Base-by-base conservation (phyloP, 495 filamentous ascomycete species). In the Hamigera avellanea region DNA sequence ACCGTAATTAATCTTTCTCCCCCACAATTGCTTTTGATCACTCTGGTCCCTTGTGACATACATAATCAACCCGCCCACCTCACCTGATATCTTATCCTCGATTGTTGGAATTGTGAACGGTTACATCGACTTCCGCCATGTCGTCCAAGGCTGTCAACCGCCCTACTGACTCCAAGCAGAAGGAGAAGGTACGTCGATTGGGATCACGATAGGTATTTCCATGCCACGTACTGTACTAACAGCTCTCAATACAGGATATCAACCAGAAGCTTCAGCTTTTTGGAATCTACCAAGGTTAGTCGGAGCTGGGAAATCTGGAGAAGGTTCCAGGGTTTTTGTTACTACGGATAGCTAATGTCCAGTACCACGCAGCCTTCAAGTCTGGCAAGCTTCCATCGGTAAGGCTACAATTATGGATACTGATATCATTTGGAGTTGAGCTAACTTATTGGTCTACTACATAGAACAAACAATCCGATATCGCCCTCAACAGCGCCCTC, bases 241-340 rank as follows among this genome's bases (percentile, higher is more conserved):
- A 35, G 29, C 59, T 54, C 37, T 52, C 30, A 8, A 0, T 14
- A 13, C 36, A 67, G 57, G 75, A 96, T 56, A 80, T 98, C 54
- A 93, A 94, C 59, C 72, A 76, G 45, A 98, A 98, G 67, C 77
- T 98, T 30, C 91, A 95, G 59, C 61, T 96, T 15, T 96, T 88
- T 54, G 91, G 93, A 52, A 95, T 96, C 56, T 73, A 77, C 57
- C 75, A 75, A 48, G 80, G 80, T 82, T 66, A 39, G 65, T 57
- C 10, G 16, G 23, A 21, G 13, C 31, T 27, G 14, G 6, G n/a
- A n/a, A n/a, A n/a, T n/a, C n/a, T n/a, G 21, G 21, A 5, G 4
- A 9, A 9, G 21, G 21, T 23, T 23, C 21, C 9, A 9, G 5
- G 9, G 21, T 23, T 23, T 23, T 9, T 23, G 5, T 23, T 23